phyloP scores from a whole-genome alignment of 306 rosid species.

The Acacia acuminata region DNA sequence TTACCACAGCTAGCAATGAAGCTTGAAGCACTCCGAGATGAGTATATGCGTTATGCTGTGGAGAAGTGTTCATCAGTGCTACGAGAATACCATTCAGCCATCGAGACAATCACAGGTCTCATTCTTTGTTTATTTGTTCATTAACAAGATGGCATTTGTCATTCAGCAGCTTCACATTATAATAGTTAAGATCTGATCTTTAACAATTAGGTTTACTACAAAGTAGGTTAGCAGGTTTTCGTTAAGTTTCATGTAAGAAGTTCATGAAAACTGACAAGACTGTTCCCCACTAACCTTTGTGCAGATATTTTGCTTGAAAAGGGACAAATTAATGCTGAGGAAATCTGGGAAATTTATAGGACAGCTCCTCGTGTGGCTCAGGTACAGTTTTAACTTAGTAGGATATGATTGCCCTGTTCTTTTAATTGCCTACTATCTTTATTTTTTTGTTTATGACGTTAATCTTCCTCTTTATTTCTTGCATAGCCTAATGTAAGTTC shows the following conservation, averaged over 20 bases:
- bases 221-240: constrained; percentile 10
- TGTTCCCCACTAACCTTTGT: constrained; percentile 34
- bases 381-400: constrained; percentile 54
- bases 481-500: constrained; percentile 73
- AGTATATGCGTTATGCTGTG: constrained; percentile 87
- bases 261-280: constrained; percentile 14
- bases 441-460: neutral
- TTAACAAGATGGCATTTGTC: constrained; percentile 22
- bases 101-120: constrained; percentile 93
- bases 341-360: constrained; percentile 80
- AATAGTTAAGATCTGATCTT: constrained; percentile 18
- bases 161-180: constrained; percentile 6
- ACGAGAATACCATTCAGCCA: constrained; percentile 74
- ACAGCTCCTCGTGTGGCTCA: constrained; percentile 64
- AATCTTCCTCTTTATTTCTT: neutral
- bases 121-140: constrained; percentile 35
- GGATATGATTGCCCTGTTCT: constrained; percentile 25
- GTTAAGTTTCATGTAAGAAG: constrained; percentile 12
- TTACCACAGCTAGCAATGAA: constrained; percentile 82
- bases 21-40: constrained; percentile 93
- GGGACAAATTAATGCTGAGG: constrained; percentile 77
- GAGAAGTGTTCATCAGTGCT: constrained; percentile 75
- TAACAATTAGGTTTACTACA: constrained; percentile 14
- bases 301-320: constrained; percentile 89
- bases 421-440: neutral